A percentile compares a stretch with the other conserved stretches of the same genome.
Conservation (phyloP, 108 stramenopile genomes). For the Cyclotella kingstonii region DNA sequence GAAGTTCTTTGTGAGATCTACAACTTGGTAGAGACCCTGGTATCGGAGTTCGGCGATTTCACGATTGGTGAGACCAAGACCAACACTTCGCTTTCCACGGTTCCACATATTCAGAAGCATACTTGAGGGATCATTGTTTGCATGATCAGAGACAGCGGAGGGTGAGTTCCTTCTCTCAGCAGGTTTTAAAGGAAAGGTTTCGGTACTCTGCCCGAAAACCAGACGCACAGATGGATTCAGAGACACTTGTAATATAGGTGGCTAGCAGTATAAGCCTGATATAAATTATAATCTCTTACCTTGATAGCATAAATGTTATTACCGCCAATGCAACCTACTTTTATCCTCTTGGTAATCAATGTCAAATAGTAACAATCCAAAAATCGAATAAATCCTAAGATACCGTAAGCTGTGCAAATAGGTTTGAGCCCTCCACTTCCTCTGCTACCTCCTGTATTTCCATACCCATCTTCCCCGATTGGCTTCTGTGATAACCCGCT, state of each 20-base stretch:
- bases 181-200: constrained; percentile 87
- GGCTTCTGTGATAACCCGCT: neutral
- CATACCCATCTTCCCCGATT: neutral
- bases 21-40: constrained; percentile 92
- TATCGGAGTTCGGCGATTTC: constrained; percentile 92
- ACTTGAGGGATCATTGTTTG: constrained; percentile 65
- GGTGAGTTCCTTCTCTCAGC: constrained; percentile 49
- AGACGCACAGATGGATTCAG: too few relatives aligned
- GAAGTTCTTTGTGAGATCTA: constrained; percentile 96
- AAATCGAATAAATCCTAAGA: constrained; percentile 92
- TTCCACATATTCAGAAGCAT: constrained; percentile 90
- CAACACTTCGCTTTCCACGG: constrained; percentile 83
- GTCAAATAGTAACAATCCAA: constrained; percentile 97
- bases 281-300: constrained; percentile 21
- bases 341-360: constrained; percentile 91
- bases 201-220: constrained; percentile 65
- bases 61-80: constrained; percentile 74
- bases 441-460: neutral
- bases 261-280: too few relatives aligned
- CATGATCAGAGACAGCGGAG: constrained; percentile 20
- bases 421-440: constrained; percentile 70
- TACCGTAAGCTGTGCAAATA: constrained; percentile 84
- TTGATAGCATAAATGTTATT: constrained; percentile 97
- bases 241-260: too few relatives aligned
- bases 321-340: constrained; percentile 94